Evolutionary conservation across 1,284 basidiomycete species (phyloP), one percentile per base, ranked within the genome.

Genomic region (Leccinum pachyderme): DNA sequence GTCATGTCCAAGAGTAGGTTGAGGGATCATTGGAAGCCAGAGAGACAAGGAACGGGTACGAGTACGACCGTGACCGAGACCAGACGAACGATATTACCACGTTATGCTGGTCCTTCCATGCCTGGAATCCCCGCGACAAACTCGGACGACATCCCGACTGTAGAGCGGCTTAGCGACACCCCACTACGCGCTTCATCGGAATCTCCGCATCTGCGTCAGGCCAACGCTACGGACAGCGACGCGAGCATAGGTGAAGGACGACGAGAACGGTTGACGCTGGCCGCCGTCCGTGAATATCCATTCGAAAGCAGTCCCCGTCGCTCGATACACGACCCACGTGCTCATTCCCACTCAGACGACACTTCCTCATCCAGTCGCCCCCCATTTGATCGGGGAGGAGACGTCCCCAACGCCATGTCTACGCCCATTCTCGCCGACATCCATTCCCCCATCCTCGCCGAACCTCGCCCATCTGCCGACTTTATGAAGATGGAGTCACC

Each of bases 401-500:
- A 69, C 28, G n/a, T 57, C 9, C 66, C 66, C 1, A 62, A 68
- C 9, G 68, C 66, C 39, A 67, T 70, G 58, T 67, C 65, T 7
- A 70, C 65, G 15, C 65, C 65, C 5, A 67, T 69, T 51, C 68
- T 70, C 8, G 57, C 58, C 1, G 57, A 67, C 5, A 60, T 70
- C 44, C 62, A 31, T 5, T 70, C 67, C 1, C 70, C 66, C 0
- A 53, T 68, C 32, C 67, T 68, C 47, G 66, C 69, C 2, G 68
- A 72, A 47, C 66, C 70, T 24, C 63, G 59, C 3, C 70, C 67
- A 28, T 70, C 70, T 9, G 67, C 69, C 1, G 67, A 69, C 37
- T 69, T 71, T 49, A 70, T 63, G 58, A 72, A 71, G 49, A 72
- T 72, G 67, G 70, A 72, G 1, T 65, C 69, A 7, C 67, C 67